These are phyloP conservation scores for Hydnum rufescens DNA, from an alignment of 768 basidiomycete species.

Conservation along the genomic window DNA sequence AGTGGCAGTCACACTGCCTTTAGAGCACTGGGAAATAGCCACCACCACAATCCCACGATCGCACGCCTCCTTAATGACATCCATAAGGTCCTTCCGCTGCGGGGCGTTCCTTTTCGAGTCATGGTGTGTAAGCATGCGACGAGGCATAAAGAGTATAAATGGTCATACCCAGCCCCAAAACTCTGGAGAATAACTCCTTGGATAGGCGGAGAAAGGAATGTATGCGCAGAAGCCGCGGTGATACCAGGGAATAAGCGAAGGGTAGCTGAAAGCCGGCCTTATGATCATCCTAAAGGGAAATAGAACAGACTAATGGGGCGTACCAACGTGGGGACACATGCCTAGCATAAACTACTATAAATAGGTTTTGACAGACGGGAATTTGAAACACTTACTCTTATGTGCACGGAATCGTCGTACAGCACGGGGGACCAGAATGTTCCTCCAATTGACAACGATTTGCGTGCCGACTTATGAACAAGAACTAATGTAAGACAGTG, in stretches of 20 bases:
- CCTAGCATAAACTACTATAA: background rate
- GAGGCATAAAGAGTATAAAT: background rate
- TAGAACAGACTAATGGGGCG: constrained; percentile 48
- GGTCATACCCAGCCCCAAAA: constrained; percentile 51
- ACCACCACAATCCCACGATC: constrained; percentile 72
- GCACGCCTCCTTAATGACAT: constrained; percentile 63
- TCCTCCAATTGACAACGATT: constrained; percentile 74
- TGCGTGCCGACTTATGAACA: constrained; percentile 57
- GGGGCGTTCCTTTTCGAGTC: constrained; percentile 48
- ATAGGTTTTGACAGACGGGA: background rate
- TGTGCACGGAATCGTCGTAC: constrained; percentile 63
- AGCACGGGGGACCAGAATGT: constrained; percentile 66
- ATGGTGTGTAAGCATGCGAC: background rate
- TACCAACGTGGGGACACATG: background rate
- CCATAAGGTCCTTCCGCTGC: constrained; percentile 51
- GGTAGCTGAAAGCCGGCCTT: constrained; percentile 29
- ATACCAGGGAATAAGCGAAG: constrained; percentile 81
- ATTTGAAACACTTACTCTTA: constrained; percentile 31
- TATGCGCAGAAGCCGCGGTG: constrained; percentile 45
- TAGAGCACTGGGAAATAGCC: constrained; percentile 78
- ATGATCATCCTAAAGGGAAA: constrained; percentile 39
- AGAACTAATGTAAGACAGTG: background rate
- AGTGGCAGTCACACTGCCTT: constrained; percentile 66
- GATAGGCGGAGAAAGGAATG: constrained; percentile 55
- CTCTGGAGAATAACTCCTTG: constrained; percentile 76